Evolutionary conservation across 2,329 filamentous ascomycete genomes (phyloP).

Genomic region (Amauroascus verrucosus): DNA sequence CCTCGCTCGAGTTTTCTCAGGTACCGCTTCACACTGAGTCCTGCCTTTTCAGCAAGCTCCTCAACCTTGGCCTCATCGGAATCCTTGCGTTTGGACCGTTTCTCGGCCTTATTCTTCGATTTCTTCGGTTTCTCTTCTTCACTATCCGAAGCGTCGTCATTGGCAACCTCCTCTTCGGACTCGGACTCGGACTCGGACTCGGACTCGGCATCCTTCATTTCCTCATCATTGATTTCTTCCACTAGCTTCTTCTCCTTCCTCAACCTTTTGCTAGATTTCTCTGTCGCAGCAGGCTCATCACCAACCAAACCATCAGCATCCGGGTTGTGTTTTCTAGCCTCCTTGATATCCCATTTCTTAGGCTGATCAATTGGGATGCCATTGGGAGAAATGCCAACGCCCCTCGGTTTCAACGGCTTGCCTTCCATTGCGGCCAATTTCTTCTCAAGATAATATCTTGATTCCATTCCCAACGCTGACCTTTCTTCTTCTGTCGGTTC

Average conservation of each 20-base stretch:
- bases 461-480: constrained; percentile 61
- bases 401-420: constrained; percentile 72
- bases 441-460: constrained; percentile 40
- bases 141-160: constrained; percentile 35
- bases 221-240: constrained; percentile 37
- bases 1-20: constrained; percentile 68
- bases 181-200: constrained; percentile 24
- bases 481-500: constrained; percentile 79
- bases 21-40: constrained; percentile 65
- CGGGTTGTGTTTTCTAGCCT: constrained; percentile 85
- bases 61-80: constrained; percentile 42
- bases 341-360: constrained; percentile 83
- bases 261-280: constrained; percentile 30
- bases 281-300: constrained; percentile 47
- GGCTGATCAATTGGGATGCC: constrained; percentile 52
- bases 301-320: constrained; percentile 78
- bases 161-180: constrained; percentile 21
- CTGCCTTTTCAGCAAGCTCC: constrained; percentile 55
- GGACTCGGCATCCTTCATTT: constrained; percentile 35
- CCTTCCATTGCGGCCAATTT: constrained; percentile 60
- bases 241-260: constrained; percentile 41
- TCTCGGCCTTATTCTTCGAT: constrained; percentile 14
- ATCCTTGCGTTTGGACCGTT: constrained; percentile 35
- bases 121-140: constrained; percentile 19
- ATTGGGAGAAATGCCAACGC: constrained; percentile 63